Evolutionary conservation across 495 filamentous ascomycete genomes (phyloP).

Genomic region (Lasiosphaeria miniovina): DNA sequence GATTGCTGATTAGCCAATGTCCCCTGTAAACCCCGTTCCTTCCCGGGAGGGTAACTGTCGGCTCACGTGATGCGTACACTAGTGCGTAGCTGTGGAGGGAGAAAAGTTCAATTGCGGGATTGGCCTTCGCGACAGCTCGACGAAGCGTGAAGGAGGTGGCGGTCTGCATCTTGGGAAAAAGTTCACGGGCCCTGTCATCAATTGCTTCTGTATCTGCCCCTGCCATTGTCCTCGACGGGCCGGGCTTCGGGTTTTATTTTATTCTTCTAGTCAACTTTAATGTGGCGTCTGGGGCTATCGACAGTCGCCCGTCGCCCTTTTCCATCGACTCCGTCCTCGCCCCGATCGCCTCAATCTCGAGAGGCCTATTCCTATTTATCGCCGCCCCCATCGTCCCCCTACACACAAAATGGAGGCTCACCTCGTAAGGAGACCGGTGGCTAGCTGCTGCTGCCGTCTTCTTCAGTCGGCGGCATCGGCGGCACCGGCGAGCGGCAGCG

Average conservation of each 20-base stretch:
- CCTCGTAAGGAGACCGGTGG: conserved; percentile 13
- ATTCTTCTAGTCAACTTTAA: too few relatives aligned
- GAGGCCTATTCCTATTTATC: too few relatives aligned
- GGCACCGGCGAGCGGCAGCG: not conserved
- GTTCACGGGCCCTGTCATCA: not conserved
- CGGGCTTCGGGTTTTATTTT: too few relatives aligned
- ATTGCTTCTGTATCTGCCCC: not conserved
- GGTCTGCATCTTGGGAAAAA: not conserved
- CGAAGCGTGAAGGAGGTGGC: conserved; percentile 6
- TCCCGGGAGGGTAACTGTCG: not conserved
- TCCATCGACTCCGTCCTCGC: too few relatives aligned
- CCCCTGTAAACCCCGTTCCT: not conserved
- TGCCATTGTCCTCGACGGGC: not conserved
- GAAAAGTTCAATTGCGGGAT: not conserved
- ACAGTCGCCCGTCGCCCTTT: too few relatives aligned
- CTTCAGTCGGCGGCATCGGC: conserved; percentile 6
- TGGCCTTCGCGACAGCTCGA: not conserved
- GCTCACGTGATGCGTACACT: conserved; percentile 19
- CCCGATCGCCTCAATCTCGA: too few relatives aligned
- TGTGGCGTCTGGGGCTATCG: too few relatives aligned
- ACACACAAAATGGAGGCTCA: conserved; percentile 19
- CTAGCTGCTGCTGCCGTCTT: conserved; percentile 22
- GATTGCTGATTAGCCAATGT: conserved; percentile 9
- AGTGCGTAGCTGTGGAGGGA: not conserved
- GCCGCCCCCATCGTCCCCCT: too few relatives aligned